Evolutionary conservation across 768 basidiomycete genomes (phyloP).

Genomic region (Kwoniella heveanensis): DNA sequence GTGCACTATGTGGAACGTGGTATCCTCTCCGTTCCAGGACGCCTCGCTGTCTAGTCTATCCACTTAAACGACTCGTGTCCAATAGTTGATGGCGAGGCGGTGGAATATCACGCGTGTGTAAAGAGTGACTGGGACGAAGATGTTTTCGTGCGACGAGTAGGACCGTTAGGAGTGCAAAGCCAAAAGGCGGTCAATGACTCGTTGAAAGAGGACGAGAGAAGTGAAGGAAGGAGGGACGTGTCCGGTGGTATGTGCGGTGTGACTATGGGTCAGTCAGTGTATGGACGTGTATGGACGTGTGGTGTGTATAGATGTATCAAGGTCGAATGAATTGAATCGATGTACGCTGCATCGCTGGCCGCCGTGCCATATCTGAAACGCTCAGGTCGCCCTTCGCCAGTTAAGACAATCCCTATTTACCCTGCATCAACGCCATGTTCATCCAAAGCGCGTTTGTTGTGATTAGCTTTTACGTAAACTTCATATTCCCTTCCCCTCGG

Average conservation of each 20-base stretch:
- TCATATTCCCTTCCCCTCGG: too few relatives aligned
- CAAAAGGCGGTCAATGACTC: neutral
- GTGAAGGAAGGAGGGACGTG: neutral
- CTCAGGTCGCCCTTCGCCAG: neutral
- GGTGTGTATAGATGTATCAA: too few relatives aligned
- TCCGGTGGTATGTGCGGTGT: neutral
- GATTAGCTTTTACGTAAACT: conserved; percentile 12
- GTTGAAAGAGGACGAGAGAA: neutral
- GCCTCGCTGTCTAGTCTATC: too few relatives aligned
- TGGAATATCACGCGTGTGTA: neutral
- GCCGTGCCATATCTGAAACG: neutral
- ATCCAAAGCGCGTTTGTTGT: neutral
- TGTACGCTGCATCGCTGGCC: too few relatives aligned
- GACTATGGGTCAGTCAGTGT: neutral
- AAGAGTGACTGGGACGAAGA: neutral
- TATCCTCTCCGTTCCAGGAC: too few relatives aligned
- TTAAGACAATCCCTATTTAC: conserved; percentile 2
- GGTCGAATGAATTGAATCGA: neutral
- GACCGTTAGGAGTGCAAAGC: too few relatives aligned
- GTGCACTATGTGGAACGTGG: too few relatives aligned
- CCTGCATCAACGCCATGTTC: neutral
- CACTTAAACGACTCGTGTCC: too few relatives aligned
- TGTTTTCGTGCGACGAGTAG: too few relatives aligned
- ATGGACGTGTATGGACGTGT: neutral
- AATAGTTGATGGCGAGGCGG: too few relatives aligned